These are phyloP conservation scores for Actinidia chinensis DNA, from an alignment of 179 eudicot genomes.

Conservation along the genomic window DNA sequence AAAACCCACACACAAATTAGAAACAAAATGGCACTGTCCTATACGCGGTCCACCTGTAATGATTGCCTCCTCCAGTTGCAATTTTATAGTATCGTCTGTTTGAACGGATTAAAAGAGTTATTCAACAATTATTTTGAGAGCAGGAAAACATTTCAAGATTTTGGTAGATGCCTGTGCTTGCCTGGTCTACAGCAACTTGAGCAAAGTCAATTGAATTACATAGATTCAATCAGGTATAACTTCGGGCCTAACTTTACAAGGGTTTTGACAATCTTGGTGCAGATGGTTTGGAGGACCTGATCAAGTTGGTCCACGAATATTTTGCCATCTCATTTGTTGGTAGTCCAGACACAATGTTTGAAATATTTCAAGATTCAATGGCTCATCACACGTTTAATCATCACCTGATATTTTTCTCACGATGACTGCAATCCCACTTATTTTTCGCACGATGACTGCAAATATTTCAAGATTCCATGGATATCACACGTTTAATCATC, in stretches of 20 bases:
- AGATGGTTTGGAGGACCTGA: neutral
- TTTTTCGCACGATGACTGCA: no score
- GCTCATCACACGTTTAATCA: neutral
- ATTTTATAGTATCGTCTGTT: neutral
- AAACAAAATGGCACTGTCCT: no score
- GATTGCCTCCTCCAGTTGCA: neutral
- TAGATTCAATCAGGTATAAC: neutral
- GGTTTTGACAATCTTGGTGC: neutral
- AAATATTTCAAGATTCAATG: neutral
- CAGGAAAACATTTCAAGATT: neutral
- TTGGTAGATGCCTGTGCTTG: neutral
- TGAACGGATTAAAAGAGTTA: neutral
- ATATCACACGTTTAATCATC: no score
- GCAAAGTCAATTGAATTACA: neutral
- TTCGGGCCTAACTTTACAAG: neutral
- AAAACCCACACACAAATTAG: no score
- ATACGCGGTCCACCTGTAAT: neutral
- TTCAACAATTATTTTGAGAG: neutral
- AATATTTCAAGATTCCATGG: no score
- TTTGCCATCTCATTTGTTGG: neutral
- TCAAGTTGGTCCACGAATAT: neutral
- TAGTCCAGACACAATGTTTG: neutral
- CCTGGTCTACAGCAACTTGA: neutral
- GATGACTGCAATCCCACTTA: neutral
- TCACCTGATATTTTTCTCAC: neutral